Conservation (phyloP, 2,329 filamentous ascomycete genomes). For the Helicocarpus griseus region DNA sequence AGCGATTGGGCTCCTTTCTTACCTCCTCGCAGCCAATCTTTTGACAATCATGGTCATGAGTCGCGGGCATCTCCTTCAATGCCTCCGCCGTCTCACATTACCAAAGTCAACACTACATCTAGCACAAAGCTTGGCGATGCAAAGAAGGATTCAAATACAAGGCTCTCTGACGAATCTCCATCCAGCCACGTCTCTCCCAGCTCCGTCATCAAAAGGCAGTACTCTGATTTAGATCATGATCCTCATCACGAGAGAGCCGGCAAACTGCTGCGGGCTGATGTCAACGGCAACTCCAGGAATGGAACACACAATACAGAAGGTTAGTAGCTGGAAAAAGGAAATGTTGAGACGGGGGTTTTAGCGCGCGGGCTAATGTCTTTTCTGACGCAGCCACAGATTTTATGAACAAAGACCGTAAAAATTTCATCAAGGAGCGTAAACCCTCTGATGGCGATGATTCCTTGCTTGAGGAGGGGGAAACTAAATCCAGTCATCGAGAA, state of each 20-base stretch:
- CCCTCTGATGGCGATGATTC: not conserved
- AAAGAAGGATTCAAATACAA: not conserved
- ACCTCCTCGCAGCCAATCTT: not conserved
- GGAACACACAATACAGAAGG: not conserved
- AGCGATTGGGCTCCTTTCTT: not conserved
- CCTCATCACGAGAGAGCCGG: not conserved
- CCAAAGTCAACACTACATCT: not conserved
- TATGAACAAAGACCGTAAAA: not conserved
- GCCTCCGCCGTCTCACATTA: not conserved
- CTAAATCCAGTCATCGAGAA: not conserved
- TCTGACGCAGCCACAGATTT: not conserved
- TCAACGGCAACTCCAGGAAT: not conserved
- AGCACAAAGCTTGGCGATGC: not conserved
- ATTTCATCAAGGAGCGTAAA: not conserved
- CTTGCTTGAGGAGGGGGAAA: not conserved
- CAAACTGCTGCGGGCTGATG: not conserved
- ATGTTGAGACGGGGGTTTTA: not conserved
- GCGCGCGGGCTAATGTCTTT: not conserved
- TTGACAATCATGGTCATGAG: not conserved
- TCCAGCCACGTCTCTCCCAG: not conserved
- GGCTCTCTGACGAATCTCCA: not conserved
- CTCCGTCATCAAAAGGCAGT: conserved; percentile 1
- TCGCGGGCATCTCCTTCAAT: not conserved
- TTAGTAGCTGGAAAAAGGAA: not conserved
- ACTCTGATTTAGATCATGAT: not conserved